Conservation (phyloP, 768 basidiomycete species). For the Mycena maculata region DNA sequence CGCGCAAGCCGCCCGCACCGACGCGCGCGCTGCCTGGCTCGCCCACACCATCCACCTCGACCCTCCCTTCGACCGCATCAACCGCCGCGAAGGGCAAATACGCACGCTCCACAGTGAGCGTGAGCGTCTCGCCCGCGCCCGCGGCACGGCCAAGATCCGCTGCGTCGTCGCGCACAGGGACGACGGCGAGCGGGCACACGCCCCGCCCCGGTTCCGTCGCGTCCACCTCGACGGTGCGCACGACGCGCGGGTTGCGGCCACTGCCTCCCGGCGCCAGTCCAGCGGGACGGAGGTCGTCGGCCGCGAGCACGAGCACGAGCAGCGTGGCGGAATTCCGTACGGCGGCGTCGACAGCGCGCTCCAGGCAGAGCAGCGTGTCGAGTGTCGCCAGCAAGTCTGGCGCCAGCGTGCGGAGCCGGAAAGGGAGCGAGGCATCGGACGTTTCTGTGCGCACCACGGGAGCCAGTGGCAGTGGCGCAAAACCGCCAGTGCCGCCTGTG, state of each 20-base stretch:
- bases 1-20: constrained; percentile 44
- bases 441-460: constrained; percentile 33
- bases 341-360: constrained; percentile 42
- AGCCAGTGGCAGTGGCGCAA: background rate
- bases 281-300: constrained; percentile 11
- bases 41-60: constrained; percentile 33
- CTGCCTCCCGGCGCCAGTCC: constrained; percentile 4
- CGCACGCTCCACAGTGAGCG: constrained; percentile 23
- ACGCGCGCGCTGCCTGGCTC: constrained; percentile 38
- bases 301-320: constrained; percentile 28
- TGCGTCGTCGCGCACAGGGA: constrained; percentile 19
- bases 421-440: constrained; percentile 32
- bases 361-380: constrained; percentile 48
- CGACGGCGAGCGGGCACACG: background rate
- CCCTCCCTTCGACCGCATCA: constrained; percentile 38
- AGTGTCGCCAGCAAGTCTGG: constrained; percentile 45
- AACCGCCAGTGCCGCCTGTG: constrained; percentile 43
- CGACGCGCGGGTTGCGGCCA: constrained; percentile 30
- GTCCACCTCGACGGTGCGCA: constrained; percentile 36
- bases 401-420: constrained; percentile 21
- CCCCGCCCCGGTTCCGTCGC: constrained; percentile 26
- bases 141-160: constrained; percentile 26
- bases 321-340: constrained; percentile 39
- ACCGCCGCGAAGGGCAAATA: constrained; percentile 41
- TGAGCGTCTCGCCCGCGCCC: constrained; percentile 27